Percentiles rank a stretch among this genome's conserved stretches.
phyloP scores from a whole-genome alignment of 2,329 filamentous ascomycete genomes.

The Botryotinia convoluta region DNA sequence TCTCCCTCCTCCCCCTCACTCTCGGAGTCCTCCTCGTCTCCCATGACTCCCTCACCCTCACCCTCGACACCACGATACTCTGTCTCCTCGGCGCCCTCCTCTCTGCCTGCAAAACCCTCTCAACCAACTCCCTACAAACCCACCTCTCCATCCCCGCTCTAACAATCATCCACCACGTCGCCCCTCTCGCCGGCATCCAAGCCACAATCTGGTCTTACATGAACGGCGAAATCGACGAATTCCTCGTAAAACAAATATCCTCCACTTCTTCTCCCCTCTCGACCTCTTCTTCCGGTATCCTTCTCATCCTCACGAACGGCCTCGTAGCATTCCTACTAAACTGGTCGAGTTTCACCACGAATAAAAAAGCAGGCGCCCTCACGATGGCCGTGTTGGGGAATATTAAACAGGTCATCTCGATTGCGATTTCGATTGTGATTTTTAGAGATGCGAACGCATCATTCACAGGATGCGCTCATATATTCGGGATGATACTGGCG shows the following conservation, averaged over 20 bases:
- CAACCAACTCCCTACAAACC: not conserved
- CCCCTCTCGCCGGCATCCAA: constrained; percentile 57
- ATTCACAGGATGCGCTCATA: not conserved
- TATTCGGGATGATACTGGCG: not conserved
- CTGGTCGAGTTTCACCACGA: constrained; percentile 56
- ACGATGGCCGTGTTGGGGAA: constrained; percentile 61
- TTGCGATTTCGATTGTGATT: constrained; percentile 51
- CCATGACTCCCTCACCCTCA: constrained; percentile 53
- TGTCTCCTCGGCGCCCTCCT: not conserved
- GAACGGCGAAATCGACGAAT: constrained; percentile 51
- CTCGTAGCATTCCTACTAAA: constrained; percentile 55
- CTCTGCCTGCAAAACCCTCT: constrained; percentile 4
- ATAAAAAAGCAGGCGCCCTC: constrained; percentile 55
- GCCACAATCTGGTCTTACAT: constrained; percentile 51
- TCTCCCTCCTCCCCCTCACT: constrained; percentile 59
- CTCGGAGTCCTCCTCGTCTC: constrained; percentile 56
- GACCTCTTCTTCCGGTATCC: constrained; percentile 33
- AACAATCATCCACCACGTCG: constrained; percentile 49
- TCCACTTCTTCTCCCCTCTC: constrained; percentile 25
- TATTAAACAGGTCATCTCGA: constrained; percentile 56
- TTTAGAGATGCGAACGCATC: constrained; percentile 28
- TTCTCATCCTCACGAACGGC: constrained; percentile 48
- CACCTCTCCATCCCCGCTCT: not conserved
- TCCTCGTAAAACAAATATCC: constrained; percentile 33
- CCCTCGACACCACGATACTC: constrained; percentile 50